A percentile compares a stretch with the other conserved stretches of the same genome.
phyloP scores from a whole-genome alignment of 768 basidiomycete species.

The Tylopilus balloui region DNA sequence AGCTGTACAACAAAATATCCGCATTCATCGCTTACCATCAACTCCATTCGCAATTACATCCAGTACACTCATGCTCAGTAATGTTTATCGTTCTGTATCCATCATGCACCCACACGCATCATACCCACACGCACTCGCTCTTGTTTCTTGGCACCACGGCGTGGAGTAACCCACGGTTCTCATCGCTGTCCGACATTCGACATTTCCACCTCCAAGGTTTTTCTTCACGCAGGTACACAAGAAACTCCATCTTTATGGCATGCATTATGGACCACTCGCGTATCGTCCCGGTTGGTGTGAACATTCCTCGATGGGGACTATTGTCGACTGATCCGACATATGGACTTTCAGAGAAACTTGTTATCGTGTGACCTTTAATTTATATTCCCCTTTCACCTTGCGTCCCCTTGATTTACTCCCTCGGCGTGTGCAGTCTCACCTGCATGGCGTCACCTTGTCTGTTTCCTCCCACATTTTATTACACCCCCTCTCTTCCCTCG shows the following conservation, averaged over 20 bases:
- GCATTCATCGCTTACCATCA: constrained; percentile 10
- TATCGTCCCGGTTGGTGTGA: constrained; percentile 20
- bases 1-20: constrained; percentile 21
- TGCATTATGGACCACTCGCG: constrained; percentile 29
- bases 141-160: constrained; percentile 15
- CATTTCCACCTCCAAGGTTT: constrained; percentile 12
- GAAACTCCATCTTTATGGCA: constrained; percentile 23
- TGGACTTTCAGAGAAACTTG: constrained; percentile 20
- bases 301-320: constrained; percentile 8
- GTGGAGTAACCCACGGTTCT: constrained; percentile 16
- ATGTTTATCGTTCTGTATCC: constrained; percentile 34
- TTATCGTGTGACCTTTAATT: constrained; percentile 23
- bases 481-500: constrained; percentile 7
- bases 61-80: constrained; percentile 26
- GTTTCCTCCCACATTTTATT: constrained; percentile 1
- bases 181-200: constrained; percentile 9
- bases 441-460: constrained; percentile 4
- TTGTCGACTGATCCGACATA: constrained; percentile 14
- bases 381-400: constrained; percentile 11
- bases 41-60: constrained; percentile 22
- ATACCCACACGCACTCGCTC: constrained; percentile 23
- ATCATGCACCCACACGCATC: constrained; percentile 27
- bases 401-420: constrained; percentile 1
- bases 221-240: constrained; percentile 22
- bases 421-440: not conserved